Base-by-base conservation (phyloP, 2,329 filamentous ascomycete species). In the Cladorrhinum sp. region DNA sequence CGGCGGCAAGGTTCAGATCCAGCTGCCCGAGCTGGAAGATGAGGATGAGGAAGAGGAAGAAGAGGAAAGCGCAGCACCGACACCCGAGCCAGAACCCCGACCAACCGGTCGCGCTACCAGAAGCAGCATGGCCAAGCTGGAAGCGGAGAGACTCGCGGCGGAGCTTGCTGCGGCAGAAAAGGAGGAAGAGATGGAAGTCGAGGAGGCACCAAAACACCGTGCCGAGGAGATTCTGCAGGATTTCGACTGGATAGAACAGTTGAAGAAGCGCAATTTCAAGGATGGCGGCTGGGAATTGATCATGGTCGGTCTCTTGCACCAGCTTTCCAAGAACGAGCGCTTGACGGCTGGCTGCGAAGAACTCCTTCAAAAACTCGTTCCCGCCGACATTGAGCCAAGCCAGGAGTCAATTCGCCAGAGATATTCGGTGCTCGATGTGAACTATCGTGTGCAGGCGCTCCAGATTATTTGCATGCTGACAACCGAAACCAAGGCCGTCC, bases 221-320 rank as follows among this genome's bases (percentile, higher is more conserved):
- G 93, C 92, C 7, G 84, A 88, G 21, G 92, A 96, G 63, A 85
- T 95, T 68, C 81, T 96, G 52, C 80, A 78, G 8, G 79, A 85
- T 6, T 92, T 89, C 65, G 85, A 91, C 67, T 99, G 95, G 95
- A 86, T 96, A 62, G 90, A 96, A 57, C 85, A 91, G 64, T 80
- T 97, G 21, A 86, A 87, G 65, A 90, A 90, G 69, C 89, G 94
- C 51, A 88, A 96, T 66, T 96, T 98, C 72, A 82, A 85, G 65
- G 85, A 94, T 50, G 95, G 94, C 59, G 92, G 92, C 20, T 99
- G 95, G 95, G 86, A 97, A 74, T 76, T 92, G 63, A 94, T 97
- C 64, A 83, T 98, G 70, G 87, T 96, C 49, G 95, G 93, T 6
- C 79, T 98, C 16, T 76, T 99, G 16, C 82, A 96, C 73, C 92